Conservation (phyloP, 2,329 filamentous ascomycete species). For the Apiospora koreana region DNA sequence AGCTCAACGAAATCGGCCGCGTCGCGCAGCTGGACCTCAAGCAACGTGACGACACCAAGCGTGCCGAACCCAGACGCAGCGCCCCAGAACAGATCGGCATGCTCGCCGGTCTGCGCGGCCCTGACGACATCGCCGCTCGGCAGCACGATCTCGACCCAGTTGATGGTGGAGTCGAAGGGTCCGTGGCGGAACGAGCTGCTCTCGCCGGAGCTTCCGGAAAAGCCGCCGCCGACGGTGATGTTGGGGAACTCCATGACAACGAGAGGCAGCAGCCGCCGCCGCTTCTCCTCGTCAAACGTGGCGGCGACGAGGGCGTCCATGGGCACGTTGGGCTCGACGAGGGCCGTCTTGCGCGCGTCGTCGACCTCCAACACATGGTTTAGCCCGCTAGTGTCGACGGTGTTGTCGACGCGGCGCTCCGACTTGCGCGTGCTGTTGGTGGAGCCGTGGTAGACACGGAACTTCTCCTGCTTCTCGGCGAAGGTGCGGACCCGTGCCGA, state of each 20-base stretch:
- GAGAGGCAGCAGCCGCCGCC: constrained; percentile 59
- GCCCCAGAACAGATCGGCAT: constrained; percentile 62
- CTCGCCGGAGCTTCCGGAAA: constrained; percentile 67
- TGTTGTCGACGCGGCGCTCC: constrained; percentile 49
- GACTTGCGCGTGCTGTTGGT: constrained; percentile 73
- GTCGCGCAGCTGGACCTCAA: constrained; percentile 60
- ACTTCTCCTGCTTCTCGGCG: constrained; percentile 50
- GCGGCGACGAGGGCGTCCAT: constrained; percentile 65
- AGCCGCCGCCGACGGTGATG: constrained; percentile 71
- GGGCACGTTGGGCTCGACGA: constrained; percentile 71
- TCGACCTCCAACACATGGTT: constrained; percentile 65
- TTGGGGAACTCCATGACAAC: constrained; percentile 73
- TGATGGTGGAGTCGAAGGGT: constrained; percentile 64
- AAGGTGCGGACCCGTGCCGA: constrained; percentile 46
- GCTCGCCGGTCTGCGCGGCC: constrained; percentile 53
- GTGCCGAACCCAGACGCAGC: constrained; percentile 68
- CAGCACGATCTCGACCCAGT: constrained; percentile 65
- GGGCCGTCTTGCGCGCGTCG: constrained; percentile 49
- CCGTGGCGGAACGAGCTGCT: constrained; percentile 69
- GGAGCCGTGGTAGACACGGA: constrained; percentile 76
- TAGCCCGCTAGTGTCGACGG: constrained; percentile 68
- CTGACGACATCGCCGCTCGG: constrained; percentile 58
- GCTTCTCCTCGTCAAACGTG: constrained; percentile 45
- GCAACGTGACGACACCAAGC: constrained; percentile 64
- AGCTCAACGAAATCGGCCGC: constrained; percentile 59